Conservation (phyloP, 305 asterid genomes). For the Rubia occidens region DNA sequence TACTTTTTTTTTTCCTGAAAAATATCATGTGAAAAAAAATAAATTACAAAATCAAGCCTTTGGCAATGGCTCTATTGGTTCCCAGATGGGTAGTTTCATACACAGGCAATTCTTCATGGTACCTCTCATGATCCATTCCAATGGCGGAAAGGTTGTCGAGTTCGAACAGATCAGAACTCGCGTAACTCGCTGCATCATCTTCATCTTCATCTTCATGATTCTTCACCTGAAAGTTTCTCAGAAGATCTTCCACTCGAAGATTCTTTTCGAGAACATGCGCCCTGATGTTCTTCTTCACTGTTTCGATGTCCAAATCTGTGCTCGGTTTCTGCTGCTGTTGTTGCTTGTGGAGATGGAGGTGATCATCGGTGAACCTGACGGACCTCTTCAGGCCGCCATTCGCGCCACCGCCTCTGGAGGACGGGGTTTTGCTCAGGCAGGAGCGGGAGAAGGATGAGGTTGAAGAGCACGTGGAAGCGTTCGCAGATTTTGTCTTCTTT, state of each 20-base stretch:
- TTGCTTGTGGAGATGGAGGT: neutral
- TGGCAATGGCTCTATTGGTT: constrained; percentile 51
- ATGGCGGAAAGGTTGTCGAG: constrained; percentile 71
- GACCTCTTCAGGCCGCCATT: constrained; percentile 44
- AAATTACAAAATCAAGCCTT: constrained; percentile 46
- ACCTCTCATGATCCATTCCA: constrained; percentile 53
- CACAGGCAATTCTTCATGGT: constrained; percentile 66
- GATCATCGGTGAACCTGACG: constrained; percentile 40
- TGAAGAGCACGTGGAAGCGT: constrained; percentile 69
- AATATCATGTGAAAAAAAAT: neutral
- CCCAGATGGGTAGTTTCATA: constrained; percentile 66
- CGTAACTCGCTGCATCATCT: constrained; percentile 62
- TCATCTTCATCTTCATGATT: constrained; percentile 26
- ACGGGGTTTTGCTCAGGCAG: constrained; percentile 67
- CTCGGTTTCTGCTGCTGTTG: neutral
- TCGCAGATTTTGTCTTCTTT: constrained; percentile 34
- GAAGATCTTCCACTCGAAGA: constrained; percentile 53
- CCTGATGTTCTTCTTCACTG: constrained; percentile 25
- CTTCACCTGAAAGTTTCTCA: constrained; percentile 46
- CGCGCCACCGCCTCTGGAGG: constrained; percentile 23
- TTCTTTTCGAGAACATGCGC: constrained; percentile 49
- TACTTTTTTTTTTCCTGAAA: constrained; percentile 1
- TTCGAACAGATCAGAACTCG: constrained; percentile 85
- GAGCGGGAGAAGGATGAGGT: constrained; percentile 82
- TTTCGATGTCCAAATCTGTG: neutral